These are phyloP conservation scores for Lecanicillium sp. DNA, from an alignment of 2,329 filamentous ascomycete species.

Conservation along the genomic window DNA sequence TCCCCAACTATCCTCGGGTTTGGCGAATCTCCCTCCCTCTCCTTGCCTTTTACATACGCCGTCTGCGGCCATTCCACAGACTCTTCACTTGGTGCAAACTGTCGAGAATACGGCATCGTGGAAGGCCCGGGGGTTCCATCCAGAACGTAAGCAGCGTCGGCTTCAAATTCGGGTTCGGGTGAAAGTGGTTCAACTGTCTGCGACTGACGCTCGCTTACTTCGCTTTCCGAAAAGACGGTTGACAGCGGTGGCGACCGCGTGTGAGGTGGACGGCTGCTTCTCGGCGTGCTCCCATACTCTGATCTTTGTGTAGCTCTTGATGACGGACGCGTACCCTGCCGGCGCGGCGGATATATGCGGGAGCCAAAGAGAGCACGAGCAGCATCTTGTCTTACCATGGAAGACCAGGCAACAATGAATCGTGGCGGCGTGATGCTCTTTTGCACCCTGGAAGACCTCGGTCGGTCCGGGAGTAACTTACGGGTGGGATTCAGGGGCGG, in stretches of 20 bases:
- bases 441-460: constrained; percentile 34
- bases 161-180: not conserved
- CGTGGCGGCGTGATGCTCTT: constrained; percentile 39
- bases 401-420: constrained; percentile 49
- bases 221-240: constrained; percentile 55
- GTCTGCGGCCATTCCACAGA: constrained; percentile 43
- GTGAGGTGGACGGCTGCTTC: constrained; percentile 42
- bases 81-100: constrained; percentile 24
- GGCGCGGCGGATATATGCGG: constrained; percentile 6
- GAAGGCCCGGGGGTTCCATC: not conserved
- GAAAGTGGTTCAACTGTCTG: constrained; percentile 34
- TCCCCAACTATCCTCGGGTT: constrained; percentile 41
- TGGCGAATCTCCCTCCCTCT: constrained; percentile 25
- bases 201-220: constrained; percentile 42
- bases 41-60: constrained; percentile 29
- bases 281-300: not conserved
- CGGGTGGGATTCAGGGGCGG: constrained; percentile 32
- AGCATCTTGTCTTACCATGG: constrained; percentile 42
- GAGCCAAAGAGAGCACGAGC: constrained; percentile 21
- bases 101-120: not conserved
- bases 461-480: constrained; percentile 24
- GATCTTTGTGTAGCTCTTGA: not conserved
- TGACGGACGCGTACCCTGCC: constrained; percentile 1
- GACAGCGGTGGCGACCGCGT: constrained; percentile 59
- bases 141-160: not conserved